Evolutionary conservation across 495 filamentous ascomycete species (phyloP), one percentile per base, ranked within the genome.

Genomic region (Lichenothelia convexa): DNA sequence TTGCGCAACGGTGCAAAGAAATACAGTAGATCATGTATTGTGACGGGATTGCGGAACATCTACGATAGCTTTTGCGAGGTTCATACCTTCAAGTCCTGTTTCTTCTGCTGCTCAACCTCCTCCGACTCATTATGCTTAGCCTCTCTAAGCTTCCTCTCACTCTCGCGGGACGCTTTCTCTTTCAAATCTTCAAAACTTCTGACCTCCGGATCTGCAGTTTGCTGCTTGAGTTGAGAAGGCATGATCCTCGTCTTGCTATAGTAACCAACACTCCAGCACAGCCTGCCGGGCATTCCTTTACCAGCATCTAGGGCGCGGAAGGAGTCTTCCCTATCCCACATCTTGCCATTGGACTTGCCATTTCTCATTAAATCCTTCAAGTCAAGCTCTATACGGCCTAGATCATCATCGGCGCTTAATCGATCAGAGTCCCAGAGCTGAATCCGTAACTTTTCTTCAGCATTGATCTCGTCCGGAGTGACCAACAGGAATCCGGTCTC

Each of bases 351-450:
- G 0, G 68, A 66, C 16, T 64, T 55, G 3, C 55, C 40, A 27
- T 49, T 59, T 30, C 62, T 55, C 65, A 82, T 80, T 9, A 82
- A 43, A 35, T 64, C 56, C 39, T 77, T 76, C 18, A 82, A 49
- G 42, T 68, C 67, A 3, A 81, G 45, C 42, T 80, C 75, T 4
- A 77, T 70, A 9, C 73, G 62, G 3, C 78, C 78, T 2, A 81
- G 59, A 39, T 81, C 73, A 48, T 83, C 78, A 45, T 83, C 78
- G 4, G 77, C 78, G 3, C 70, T 74, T 34, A 59, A 61, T 19
- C 63, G 56, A 49, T 83, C 78, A 8, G 72, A 78, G 43, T 83
- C 78, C 75, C 76, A 83, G 3, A 83, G 51, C 47, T 78, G 72
- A 0, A 81, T 45, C 2, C 72, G 61, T 8, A 83, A 50, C 18